Percentiles rank a stretch among this genome's conserved stretches.
phyloP scores from a whole-genome alignment of 176 grass and related monocot genomes.

The Rhynchospora tenuis region DNA sequence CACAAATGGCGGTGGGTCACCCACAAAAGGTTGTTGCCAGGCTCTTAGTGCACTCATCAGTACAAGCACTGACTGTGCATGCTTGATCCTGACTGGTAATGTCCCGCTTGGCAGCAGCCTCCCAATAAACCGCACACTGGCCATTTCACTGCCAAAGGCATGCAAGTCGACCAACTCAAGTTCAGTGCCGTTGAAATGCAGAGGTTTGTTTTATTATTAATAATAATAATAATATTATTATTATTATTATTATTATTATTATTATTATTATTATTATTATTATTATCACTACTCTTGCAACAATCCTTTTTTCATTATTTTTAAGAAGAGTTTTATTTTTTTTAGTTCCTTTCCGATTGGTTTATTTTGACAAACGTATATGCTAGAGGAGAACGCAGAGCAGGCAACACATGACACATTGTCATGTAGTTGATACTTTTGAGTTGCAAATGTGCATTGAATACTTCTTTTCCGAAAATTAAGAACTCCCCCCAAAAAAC shows the following conservation, averaged over 20 bases:
- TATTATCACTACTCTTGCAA: too few species aligned
- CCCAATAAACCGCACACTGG: constrained; percentile 68
- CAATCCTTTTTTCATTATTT: neutral
- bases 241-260: too few species aligned
- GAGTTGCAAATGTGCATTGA: neutral
- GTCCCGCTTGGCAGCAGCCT: constrained; percentile 45
- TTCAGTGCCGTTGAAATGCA: constrained; percentile 69
- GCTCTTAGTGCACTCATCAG: constrained; percentile 31
- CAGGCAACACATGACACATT: too few species aligned
- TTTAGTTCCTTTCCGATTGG: neutral
- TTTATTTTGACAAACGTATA: neutral
- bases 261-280: too few species aligned
- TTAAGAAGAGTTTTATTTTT: neutral
- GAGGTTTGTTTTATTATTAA: constrained; percentile 32
- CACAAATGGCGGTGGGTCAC: constrained; percentile 60
- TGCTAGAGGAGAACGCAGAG: too few species aligned
- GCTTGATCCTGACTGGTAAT: constrained; percentile 61
- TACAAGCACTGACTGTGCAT: constrained; percentile 58
- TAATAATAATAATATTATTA: too few species aligned
- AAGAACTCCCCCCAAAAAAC: too few species aligned
- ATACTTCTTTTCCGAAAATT: neutral
- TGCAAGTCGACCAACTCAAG: constrained; percentile 31
- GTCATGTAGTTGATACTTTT: neutral
- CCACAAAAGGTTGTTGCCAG: constrained; percentile 54
- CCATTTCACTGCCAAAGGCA: constrained; percentile 40